Base-by-base conservation (phyloP, 345 rosid species). In the Chamaenerion angustifolium region DNA sequence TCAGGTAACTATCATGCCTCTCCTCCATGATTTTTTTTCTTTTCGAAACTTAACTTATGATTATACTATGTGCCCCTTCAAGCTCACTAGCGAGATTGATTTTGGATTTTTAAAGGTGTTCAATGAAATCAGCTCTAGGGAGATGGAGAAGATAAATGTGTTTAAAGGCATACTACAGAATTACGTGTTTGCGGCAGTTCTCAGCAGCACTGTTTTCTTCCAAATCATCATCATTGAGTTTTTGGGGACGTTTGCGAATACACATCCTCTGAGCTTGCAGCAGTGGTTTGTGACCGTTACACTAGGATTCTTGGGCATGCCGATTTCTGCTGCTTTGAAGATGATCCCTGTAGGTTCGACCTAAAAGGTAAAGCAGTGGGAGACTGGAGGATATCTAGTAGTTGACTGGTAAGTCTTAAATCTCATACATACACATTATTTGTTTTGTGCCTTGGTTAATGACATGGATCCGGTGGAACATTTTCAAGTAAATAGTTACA, bases 261-360 rank as follows among this genome's bases (percentile, higher is more conserved):
- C 98, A 8, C 49, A 73, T 56, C 90, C 97, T 18, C 76, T 85
- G 2, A 77, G 25, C 45, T 69, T 72, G 76, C 61, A 55, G 49
- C 98, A 83, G 58, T 90, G 98, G 98, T 66, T 85, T 16, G 75
- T 76, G 40, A 77, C 81, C 46, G 43, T 90, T 27, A 51, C 75
- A 46, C 73, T 90, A 7, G 98, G 98, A 40, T 83, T 90, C 75
- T 84, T 90, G 12, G 95, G 95, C 47, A 85, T 90, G 98, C 98
- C 98, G 31, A 69, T 89, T 35, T 82, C 95, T 17, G 95, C 95
- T 46, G 80, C 72, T 56, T 49, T 85, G 58, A 89, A 89, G 68
- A 68, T 79, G 84, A 74, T 85, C 2, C 88, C 82, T 0, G 81
- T 81, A 27, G 79, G 78, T 16, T 67, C 76, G 14, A 61, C 47